phyloP scores from a whole-genome alignment of 2,329 filamentous ascomycete genomes.

The Dactylonectria macrodidyma region DNA sequence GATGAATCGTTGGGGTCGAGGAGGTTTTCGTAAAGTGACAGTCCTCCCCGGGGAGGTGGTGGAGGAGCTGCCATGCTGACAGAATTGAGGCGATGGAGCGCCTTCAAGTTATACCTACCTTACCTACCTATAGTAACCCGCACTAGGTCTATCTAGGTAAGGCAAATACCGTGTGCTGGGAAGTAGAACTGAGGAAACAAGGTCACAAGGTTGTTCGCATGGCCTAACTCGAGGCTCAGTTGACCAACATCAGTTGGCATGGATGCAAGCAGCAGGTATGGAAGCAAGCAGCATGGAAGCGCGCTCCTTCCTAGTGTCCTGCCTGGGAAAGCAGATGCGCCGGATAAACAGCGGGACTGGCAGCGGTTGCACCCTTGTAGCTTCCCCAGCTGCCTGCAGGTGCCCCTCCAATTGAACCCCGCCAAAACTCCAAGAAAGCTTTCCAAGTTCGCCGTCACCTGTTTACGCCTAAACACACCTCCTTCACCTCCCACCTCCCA shows the following conservation, averaged over 20 bases:
- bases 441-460: slow-evolving; percentile 33
- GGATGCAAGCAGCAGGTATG: slow-evolving; percentile 3
- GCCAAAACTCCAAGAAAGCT: slow-evolving; percentile 48
- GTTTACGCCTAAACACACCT: slow-evolving; percentile 35
- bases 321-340: slow-evolving; percentile 30
- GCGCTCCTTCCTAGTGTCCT: neutral
- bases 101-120: neutral
- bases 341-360: slow-evolving; percentile 50
- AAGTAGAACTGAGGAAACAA: neutral
- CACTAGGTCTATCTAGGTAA: neutral
- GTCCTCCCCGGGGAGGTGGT: slow-evolving; percentile 61
- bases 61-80: slow-evolving; percentile 50
- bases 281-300: neutral
- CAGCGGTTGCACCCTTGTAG: slow-evolving; percentile 13
- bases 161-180: neutral
- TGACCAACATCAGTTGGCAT: neutral
- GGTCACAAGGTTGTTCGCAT: slow-evolving; percentile 4
- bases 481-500: slow-evolving; percentile 30
- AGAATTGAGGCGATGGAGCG: slow-evolving; percentile 13
- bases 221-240: neutral
- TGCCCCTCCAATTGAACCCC: slow-evolving; percentile 54
- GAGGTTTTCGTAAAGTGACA: slow-evolving; percentile 89
- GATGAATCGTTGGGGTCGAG: slow-evolving; percentile 72
- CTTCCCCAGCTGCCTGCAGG: slow-evolving; percentile 32
- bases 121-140: too few relatives aligned